These are phyloP conservation scores for Aspergillus clavatus DNA, from an alignment of 2,329 filamentous ascomycete species.

Conservation along the genomic window DNA sequence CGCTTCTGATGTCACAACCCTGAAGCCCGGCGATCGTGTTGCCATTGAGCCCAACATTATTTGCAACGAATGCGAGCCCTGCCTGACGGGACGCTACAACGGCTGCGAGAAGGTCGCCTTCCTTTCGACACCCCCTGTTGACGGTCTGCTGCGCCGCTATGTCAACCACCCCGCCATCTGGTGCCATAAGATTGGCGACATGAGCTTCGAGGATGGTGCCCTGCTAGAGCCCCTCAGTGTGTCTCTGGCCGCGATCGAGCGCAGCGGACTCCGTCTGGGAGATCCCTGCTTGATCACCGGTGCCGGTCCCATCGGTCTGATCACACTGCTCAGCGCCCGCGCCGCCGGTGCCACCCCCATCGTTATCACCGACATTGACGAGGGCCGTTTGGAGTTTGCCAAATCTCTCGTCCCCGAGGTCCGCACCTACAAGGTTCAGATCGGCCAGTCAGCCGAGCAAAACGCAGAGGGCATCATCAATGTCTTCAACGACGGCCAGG, in stretches of 20 bases:
- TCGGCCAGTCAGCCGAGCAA: conserved; percentile 56
- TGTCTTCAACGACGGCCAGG: conserved; percentile 54
- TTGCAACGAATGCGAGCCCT: conserved; percentile 85
- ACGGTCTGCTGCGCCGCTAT: conserved; percentile 82
- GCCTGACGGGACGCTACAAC: conserved; percentile 89
- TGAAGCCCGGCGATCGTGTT: conserved; percentile 83
- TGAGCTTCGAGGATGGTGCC: conserved; percentile 87
- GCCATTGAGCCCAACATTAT: conserved; percentile 93
- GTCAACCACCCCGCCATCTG: conserved; percentile 91
- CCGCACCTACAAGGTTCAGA: conserved; percentile 59
- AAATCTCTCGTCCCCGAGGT: conserved; percentile 75
- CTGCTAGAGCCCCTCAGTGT: conserved; percentile 88
- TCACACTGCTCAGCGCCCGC: conserved; percentile 76
- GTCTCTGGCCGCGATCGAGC: conserved; percentile 79
- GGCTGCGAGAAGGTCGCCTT: conserved; percentile 84
- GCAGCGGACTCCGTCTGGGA: conserved; percentile 73
- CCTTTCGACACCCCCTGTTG: conserved; percentile 83
- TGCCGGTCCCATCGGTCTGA: conserved; percentile 87
- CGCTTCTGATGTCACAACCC: conserved; percentile 64
- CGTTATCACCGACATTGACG: conserved; percentile 91
- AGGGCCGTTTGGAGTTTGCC: conserved; percentile 77
- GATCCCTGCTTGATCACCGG: conserved; percentile 87
- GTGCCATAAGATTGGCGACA: conserved; percentile 93
- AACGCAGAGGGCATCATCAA: conserved; percentile 64
- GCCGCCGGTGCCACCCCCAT: conserved; percentile 87